phyloP scores from a whole-genome alignment of 192 early-diverging fungal species.

The Gamsiella multidivaricata region DNA sequence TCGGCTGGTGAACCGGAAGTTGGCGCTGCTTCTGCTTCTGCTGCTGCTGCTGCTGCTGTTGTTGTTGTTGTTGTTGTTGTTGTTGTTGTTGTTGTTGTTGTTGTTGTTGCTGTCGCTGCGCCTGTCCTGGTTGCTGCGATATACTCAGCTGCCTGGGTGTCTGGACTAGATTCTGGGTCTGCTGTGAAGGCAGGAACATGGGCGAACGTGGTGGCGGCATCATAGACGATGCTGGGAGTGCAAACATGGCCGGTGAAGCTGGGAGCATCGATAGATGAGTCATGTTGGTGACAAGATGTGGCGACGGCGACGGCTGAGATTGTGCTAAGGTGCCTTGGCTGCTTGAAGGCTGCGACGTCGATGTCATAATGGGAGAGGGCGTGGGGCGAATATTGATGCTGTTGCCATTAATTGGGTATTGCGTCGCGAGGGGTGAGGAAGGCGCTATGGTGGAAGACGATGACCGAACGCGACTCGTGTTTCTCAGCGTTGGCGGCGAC shows the following conservation, averaged over 20 bases:
- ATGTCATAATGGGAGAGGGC: constrained; percentile 29
- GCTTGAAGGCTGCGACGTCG: constrained; percentile 8
- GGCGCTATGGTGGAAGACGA: constrained; percentile 1
- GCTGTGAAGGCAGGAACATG: constrained; percentile 43
- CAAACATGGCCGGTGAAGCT: constrained; percentile 30
- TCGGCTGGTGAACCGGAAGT: background rate
- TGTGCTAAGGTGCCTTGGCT: background rate
- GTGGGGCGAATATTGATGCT: constrained; percentile 8
- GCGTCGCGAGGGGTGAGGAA: constrained; percentile 13
- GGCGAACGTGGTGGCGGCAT: constrained; percentile 34
- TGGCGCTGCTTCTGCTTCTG: background rate
- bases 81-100: constrained; percentile 5
- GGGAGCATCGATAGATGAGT: constrained; percentile 44
- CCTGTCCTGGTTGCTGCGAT: constrained; percentile 16
- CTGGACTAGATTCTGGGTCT: constrained; percentile 8
- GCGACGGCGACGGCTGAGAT: constrained; percentile 36
- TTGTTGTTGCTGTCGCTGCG: constrained; percentile 22
- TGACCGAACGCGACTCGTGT: constrained; percentile 2
- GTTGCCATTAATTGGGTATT: constrained; percentile 1
- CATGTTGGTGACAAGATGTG: constrained; percentile 29
- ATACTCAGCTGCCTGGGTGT: constrained; percentile 30
- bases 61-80: background rate
- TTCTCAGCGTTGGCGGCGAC: constrained; percentile 5
- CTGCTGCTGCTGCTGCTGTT: too few relatives aligned
- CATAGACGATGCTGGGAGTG: constrained; percentile 39